phyloP scores from a whole-genome alignment of 257 asterid species.

The Petunia axillaris region DNA sequence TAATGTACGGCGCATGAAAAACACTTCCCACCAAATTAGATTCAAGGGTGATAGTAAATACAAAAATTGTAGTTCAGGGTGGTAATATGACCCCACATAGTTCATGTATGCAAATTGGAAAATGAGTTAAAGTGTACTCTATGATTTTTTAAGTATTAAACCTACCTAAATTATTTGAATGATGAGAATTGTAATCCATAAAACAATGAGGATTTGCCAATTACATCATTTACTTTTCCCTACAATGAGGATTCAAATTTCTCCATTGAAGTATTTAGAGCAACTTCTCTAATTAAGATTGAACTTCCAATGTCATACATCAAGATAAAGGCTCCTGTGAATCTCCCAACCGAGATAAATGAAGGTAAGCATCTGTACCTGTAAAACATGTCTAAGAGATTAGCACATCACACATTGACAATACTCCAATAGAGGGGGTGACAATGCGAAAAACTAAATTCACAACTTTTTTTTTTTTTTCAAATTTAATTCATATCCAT shows the following conservation, averaged over 20 bases:
- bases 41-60: too few species aligned
- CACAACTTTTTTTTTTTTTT: too few species aligned
- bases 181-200: not conserved
- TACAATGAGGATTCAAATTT: slow-evolving; percentile 4
- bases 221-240: slow-evolving; percentile 26
- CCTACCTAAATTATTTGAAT: not conserved
- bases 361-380: slow-evolving; percentile 63
- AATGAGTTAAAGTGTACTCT: not conserved
- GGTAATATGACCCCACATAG: not conserved
- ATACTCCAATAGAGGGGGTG: too few species aligned
- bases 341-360: slow-evolving; percentile 56
- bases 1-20: too few species aligned
- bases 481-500: too few species aligned
- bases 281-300: not conserved
- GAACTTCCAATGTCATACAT: slow-evolving; percentile 20
- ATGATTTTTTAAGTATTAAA: not conserved
- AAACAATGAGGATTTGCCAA: slow-evolving; percentile 12
- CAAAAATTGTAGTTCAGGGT: not conserved
- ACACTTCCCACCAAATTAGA: too few species aligned
- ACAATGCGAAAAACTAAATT: not conserved
- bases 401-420: not conserved
- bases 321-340: slow-evolving; percentile 58
- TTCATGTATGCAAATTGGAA: not conserved
- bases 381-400: not conserved
- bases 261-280: slow-evolving; percentile 14